Evolutionary conservation across 805 yeast genomes (phyloP).

Genomic region (Cyberlindnera veronae): DNA sequence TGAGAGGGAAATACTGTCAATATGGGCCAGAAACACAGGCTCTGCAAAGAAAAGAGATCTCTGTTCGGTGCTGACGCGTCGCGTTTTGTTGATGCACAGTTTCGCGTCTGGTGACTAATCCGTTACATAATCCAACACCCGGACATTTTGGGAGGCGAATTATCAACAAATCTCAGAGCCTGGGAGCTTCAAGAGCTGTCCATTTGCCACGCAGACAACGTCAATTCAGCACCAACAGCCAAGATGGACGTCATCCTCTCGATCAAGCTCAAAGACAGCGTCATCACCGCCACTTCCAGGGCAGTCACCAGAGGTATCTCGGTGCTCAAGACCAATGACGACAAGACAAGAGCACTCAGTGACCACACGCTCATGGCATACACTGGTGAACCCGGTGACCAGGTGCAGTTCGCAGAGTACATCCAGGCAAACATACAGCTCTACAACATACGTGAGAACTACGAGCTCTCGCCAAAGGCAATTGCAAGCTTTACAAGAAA

Average conservation of each 20-base stretch:
- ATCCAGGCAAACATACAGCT: conserved; percentile 90
- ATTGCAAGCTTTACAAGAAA: conserved; percentile 86
- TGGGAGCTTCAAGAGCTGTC: too few relatives aligned
- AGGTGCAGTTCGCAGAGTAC: conserved; percentile 87
- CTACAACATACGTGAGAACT: conserved; percentile 78
- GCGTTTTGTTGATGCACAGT: too few relatives aligned
- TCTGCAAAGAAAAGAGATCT: too few relatives aligned
- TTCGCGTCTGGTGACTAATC: too few relatives aligned
- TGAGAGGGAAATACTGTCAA: neutral
- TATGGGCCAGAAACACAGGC: neutral
- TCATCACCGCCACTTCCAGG: conserved; percentile 89
- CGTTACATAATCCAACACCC: conserved; percentile 3
- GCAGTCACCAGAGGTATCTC: conserved; percentile 92
- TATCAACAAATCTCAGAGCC: too few relatives aligned
- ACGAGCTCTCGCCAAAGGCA: conserved; percentile 79
- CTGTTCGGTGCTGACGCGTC: too few relatives aligned
- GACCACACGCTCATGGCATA: conserved; percentile 79
- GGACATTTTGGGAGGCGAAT: conserved; percentile 3
- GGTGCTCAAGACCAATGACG: conserved; percentile 71
- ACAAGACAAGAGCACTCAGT: conserved; percentile 73
- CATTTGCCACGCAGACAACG: neutral
- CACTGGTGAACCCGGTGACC: conserved; percentile 94
- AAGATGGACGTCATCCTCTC: conserved; percentile 90
- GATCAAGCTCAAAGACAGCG: conserved; percentile 74
- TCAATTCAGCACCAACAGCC: neutral